Conservation (phyloP, 768 basidiomycete species). For the Lentinula guzmanii region DNA sequence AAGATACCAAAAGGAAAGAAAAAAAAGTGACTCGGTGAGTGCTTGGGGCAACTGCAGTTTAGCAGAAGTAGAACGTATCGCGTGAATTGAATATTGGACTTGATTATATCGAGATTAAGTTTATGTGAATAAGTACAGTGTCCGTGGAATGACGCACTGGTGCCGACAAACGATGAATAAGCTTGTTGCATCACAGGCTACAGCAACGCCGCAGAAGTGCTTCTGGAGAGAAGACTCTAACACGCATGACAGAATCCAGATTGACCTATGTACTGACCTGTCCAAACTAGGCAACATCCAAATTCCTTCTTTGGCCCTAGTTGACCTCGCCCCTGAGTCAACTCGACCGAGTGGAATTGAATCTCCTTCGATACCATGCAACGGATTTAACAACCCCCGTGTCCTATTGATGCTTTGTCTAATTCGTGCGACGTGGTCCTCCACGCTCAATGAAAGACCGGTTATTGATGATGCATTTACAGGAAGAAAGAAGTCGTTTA, state of each 20-base stretch:
- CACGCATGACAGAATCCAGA: background rate
- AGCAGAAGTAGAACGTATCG: too few relatives aligned
- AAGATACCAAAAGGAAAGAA: background rate
- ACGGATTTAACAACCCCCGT: background rate
- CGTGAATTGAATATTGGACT: too few relatives aligned
- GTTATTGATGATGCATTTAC: background rate
- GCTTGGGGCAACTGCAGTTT: background rate
- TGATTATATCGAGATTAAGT: background rate
- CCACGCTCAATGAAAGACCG: background rate
- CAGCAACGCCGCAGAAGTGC: background rate
- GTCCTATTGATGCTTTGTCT: background rate
- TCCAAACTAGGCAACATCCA: background rate
- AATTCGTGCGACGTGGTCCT: background rate
- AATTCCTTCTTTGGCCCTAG: background rate
- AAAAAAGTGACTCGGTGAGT: background rate
- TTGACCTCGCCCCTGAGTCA: background rate
- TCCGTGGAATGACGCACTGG: slow-evolving; percentile 2
- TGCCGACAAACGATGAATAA: background rate
- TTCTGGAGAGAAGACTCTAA: background rate
- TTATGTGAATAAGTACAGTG: background rate
- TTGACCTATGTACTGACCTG: background rate
- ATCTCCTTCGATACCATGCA: background rate
- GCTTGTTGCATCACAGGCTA: background rate
- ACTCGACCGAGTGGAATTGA: background rate
- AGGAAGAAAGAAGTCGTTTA: background rate